These are phyloP conservation scores for Amorphotheca resinae DNA, from an alignment of 495 filamentous ascomycete genomes.

Conservation along the genomic window DNA sequence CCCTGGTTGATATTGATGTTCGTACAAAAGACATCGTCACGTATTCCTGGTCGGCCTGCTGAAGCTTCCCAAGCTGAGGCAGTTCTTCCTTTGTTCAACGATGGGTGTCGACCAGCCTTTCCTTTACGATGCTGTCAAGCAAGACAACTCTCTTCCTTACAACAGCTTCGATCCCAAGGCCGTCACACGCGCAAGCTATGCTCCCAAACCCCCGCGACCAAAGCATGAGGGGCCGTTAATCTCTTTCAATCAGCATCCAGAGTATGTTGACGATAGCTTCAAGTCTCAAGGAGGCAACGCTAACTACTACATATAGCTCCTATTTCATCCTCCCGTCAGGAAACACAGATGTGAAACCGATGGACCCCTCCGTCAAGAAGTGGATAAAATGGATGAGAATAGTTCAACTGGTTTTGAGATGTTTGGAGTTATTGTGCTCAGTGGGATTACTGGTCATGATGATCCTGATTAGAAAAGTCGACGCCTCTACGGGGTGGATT, in stretches of 20 bases:
- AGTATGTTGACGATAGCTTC: constrained; percentile 39
- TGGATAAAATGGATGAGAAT: constrained; percentile 52
- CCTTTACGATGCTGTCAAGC: constrained; percentile 50
- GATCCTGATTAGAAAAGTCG: constrained; percentile 57
- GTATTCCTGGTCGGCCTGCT: too few relatives aligned
- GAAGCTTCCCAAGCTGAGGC: too few relatives aligned
- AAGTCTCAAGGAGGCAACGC: background rate
- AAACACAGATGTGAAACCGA: constrained; percentile 41
- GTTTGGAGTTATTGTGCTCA: constrained; percentile 51
- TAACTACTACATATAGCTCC: constrained; percentile 13
- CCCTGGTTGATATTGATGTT: too few relatives aligned
- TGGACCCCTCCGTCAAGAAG: constrained; percentile 57
- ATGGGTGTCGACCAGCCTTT: constrained; percentile 55
- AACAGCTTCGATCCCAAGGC: constrained; percentile 70
- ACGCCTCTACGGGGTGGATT: constrained; percentile 53
- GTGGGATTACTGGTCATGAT: constrained; percentile 58
- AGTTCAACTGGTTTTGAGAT: constrained; percentile 52
- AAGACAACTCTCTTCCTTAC: constrained; percentile 29
- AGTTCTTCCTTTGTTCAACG: too few relatives aligned
- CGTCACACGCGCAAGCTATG: constrained; percentile 59
- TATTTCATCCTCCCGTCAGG: constrained; percentile 37
- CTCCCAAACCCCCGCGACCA: constrained; percentile 39
- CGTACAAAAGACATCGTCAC: too few relatives aligned
- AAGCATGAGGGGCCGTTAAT: constrained; percentile 64
- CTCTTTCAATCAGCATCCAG: constrained; percentile 68